These are phyloP conservation scores for Suillus hirtellus DNA, from an alignment of 768 basidiomycete species.

Conservation along the genomic window DNA sequence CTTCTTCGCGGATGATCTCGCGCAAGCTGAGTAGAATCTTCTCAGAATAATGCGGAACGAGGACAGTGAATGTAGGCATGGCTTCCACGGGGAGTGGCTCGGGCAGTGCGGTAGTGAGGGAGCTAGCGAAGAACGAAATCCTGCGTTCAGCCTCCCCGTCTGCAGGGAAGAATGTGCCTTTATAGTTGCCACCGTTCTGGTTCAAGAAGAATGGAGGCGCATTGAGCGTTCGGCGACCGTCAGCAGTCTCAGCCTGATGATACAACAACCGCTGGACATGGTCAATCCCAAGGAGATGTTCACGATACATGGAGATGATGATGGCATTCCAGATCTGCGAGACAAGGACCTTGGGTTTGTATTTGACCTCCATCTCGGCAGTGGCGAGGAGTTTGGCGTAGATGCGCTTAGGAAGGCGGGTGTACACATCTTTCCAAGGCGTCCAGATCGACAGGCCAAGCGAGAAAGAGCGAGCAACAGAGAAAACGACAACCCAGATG, in stretches of 20 bases:
- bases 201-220: slow-evolving; percentile 98
- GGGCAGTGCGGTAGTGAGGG: slow-evolving; percentile 92
- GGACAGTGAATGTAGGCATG: slow-evolving; percentile 99
- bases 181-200: slow-evolving; percentile 71
- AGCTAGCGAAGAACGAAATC: slow-evolving; percentile 98
- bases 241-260: slow-evolving; percentile 90
- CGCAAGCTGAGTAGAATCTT: slow-evolving; percentile 96
- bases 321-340: slow-evolving; percentile 99
- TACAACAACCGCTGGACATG: slow-evolving; percentile 97
- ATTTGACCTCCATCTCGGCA: slow-evolving; percentile 98
- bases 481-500: slow-evolving; percentile 97
- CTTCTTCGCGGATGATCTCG: slow-evolving; percentile 98
- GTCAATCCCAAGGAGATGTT: slow-evolving; percentile 95
- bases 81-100: slow-evolving; percentile 95
- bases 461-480: slow-evolving; percentile 84
- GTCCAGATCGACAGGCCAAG: slow-evolving; percentile 98
- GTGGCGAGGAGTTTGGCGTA: slow-evolving; percentile 97
- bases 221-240: slow-evolving; percentile 88
- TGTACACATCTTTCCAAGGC: slow-evolving; percentile 97
- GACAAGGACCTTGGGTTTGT: slow-evolving; percentile 98
- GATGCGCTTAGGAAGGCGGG: slow-evolving; percentile 94
- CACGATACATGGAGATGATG: slow-evolving; percentile 99
- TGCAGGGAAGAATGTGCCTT: slow-evolving; percentile 87
- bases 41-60: slow-evolving; percentile 98
- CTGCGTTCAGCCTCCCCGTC: slow-evolving; percentile 96